Conservation (phyloP, 2,329 filamentous ascomycete genomes). For the Orbilia ellipsospora region DNA sequence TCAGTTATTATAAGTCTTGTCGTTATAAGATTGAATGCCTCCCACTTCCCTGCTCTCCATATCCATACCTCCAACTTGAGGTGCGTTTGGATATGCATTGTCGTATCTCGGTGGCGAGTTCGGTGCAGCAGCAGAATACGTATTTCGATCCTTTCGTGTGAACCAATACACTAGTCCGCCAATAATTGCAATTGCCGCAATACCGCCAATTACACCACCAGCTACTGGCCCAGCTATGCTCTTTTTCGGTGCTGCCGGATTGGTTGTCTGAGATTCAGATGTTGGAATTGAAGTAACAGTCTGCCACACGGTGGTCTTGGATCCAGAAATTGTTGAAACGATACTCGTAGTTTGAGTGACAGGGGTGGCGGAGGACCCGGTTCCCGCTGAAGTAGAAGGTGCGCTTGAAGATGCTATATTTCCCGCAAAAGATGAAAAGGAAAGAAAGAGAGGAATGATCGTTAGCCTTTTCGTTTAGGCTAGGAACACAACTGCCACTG, state of each 20-base stretch:
- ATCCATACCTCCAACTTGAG: conserved; percentile 33
- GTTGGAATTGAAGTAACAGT: conserved; percentile 23
- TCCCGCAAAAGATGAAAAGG: neutral
- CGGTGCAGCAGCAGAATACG: conserved; percentile 13
- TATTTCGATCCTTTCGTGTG: conserved; percentile 25
- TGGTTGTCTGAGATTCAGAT: neutral
- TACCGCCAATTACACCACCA: conserved; percentile 43
- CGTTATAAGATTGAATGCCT: conserved; percentile 38
- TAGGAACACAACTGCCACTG: conserved; percentile 34
- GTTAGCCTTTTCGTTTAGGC: conserved; percentile 36
- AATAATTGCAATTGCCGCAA: conserved; percentile 31
- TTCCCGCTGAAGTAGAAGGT: conserved; percentile 6
- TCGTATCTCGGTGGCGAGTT: conserved; percentile 26
- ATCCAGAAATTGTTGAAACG: conserved; percentile 33
- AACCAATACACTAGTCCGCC: conserved; percentile 26
- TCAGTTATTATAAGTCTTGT: conserved; percentile 16
- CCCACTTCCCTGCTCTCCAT: conserved; percentile 21
- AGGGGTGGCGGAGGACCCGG: conserved; percentile 15
- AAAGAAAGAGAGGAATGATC: conserved; percentile 9
- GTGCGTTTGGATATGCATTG: neutral
- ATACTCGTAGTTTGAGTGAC: conserved; percentile 19
- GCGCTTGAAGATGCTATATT: neutral
- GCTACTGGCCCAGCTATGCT: conserved; percentile 31
- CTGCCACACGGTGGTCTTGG: conserved; percentile 19
- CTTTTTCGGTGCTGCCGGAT: neutral